Evolutionary conservation across 352 stramenopile species (phyloP).

Genomic region (Globisporangium iwayamae): DNA sequence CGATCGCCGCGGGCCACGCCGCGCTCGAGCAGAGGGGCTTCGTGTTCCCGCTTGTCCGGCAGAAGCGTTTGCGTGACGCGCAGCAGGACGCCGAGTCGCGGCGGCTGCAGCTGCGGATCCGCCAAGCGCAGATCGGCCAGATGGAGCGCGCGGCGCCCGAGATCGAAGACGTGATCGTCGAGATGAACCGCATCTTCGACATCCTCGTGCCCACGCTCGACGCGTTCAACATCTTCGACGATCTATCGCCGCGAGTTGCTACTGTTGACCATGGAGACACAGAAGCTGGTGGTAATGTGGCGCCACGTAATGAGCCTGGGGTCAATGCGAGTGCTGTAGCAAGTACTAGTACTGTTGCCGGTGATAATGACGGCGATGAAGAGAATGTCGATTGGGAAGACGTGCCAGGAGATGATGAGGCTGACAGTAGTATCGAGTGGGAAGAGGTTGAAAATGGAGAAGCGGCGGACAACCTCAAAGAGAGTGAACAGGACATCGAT

Average conservation of each 20-base stretch:
- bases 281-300: background rate
- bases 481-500: slow-evolving; percentile 6
- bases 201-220: slow-evolving; percentile 74
- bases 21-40: slow-evolving; percentile 50
- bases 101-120: slow-evolving; percentile 14
- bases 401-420: slow-evolving; percentile 2
- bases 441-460: slow-evolving; percentile 17
- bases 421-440: slow-evolving; percentile 28
- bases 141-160: slow-evolving; percentile 50
- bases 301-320: background rate
- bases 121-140: slow-evolving; percentile 18
- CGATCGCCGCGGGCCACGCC: slow-evolving; percentile 46
- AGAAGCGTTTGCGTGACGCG: slow-evolving; percentile 19
- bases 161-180: slow-evolving; percentile 58
- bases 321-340: background rate
- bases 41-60: slow-evolving; percentile 31
- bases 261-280: background rate
- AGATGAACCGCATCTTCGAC: slow-evolving; percentile 76
- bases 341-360: background rate
- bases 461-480: slow-evolving; percentile 8
- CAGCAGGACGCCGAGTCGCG: slow-evolving; percentile 22
- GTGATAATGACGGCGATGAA: background rate
- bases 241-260: background rate
- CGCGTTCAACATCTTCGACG: slow-evolving; percentile 37
- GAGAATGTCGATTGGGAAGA: background rate